Percentiles rank a stretch among this genome's conserved stretches.
Evolutionary conservation across 208 protist genomes (phyloP).

Genomic region (Angomonas deanei): DNA sequence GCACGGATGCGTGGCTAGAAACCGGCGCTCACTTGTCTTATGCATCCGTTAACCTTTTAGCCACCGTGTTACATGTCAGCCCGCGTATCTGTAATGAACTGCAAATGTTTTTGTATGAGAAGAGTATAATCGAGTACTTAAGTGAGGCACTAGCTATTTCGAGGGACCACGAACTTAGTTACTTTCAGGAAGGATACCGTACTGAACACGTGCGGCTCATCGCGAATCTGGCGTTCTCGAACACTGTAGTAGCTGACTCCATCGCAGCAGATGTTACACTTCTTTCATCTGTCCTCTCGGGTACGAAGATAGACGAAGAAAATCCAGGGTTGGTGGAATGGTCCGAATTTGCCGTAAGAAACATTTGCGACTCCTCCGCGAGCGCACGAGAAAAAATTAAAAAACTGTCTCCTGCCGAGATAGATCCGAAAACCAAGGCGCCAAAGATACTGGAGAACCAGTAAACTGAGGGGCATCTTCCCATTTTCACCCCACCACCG

Average conservation of each 20-base stretch:
- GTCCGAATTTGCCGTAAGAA: constrained; percentile 84
- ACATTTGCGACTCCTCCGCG: constrained; percentile 57
- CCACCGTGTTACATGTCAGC: constrained; percentile 33
- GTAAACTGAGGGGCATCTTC: no score
- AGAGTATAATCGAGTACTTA: constrained; percentile 47
- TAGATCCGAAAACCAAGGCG: no score
- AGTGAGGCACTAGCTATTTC: constrained; percentile 52
- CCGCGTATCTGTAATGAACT: constrained; percentile 45
- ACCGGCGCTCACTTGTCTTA: constrained; percentile 53
- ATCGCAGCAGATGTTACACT: constrained; percentile 36
- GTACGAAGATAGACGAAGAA: constrained; percentile 80
- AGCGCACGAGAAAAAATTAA: constrained; percentile 56
- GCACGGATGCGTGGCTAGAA: constrained; percentile 70
- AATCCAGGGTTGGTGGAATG: constrained; percentile 88
- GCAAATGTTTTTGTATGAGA: constrained; percentile 58
- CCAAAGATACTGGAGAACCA: no score
- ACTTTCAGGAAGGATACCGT: constrained; percentile 73
- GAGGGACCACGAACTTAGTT: constrained; percentile 63
- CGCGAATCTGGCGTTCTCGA: constrained; percentile 63
- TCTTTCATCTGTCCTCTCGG: constrained; percentile 49
- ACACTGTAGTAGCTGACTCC: constrained; percentile 24
- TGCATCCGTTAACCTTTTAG: constrained; percentile 47
- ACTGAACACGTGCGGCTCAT: constrained; percentile 70
- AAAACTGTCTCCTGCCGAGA: constrained; percentile 38
- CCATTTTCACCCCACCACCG: no score